phyloP scores from a whole-genome alignment of 2,329 filamentous ascomycete genomes.

The Alternaria viburni region DNA sequence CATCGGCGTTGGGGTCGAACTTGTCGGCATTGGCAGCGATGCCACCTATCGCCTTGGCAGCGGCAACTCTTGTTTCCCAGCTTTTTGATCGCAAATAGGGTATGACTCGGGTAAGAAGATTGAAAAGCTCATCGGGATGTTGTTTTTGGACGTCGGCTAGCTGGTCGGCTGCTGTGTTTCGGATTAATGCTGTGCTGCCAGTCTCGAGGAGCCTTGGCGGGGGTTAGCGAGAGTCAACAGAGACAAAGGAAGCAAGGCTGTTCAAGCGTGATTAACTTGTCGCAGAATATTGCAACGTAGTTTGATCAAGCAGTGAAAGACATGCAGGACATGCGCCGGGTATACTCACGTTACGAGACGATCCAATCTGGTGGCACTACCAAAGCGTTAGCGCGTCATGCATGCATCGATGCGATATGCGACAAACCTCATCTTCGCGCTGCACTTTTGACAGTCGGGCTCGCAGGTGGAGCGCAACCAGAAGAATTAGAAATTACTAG shows the following conservation, averaged over 20 bases:
- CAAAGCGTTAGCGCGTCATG: constrained; percentile 42
- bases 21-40: constrained; percentile 87
- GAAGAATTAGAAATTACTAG: constrained; percentile 36
- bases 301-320: not conserved
- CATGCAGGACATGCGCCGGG: constrained; percentile 11
- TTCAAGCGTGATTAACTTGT: not conserved
- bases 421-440: constrained; percentile 41
- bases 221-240: constrained; percentile 28
- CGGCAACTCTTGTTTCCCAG: constrained; percentile 94
- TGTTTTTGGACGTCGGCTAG: constrained; percentile 97
- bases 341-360: constrained; percentile 48
- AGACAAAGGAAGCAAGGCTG: not conserved
- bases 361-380: constrained; percentile 49
- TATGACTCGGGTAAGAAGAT: constrained; percentile 90
- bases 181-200: constrained; percentile 92
- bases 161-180: constrained; percentile 96
- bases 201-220: constrained; percentile 85
- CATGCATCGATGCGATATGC: constrained; percentile 22
- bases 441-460: constrained; percentile 5
- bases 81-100: constrained; percentile 93
- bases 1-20: constrained; percentile 81
- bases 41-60: constrained; percentile 91
- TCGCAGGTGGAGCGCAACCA: constrained; percentile 14
- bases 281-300: not conserved
- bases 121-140: constrained; percentile 96